phyloP scores from a whole-genome alignment of 768 basidiomycete genomes.

The Amanita rimosa region DNA sequence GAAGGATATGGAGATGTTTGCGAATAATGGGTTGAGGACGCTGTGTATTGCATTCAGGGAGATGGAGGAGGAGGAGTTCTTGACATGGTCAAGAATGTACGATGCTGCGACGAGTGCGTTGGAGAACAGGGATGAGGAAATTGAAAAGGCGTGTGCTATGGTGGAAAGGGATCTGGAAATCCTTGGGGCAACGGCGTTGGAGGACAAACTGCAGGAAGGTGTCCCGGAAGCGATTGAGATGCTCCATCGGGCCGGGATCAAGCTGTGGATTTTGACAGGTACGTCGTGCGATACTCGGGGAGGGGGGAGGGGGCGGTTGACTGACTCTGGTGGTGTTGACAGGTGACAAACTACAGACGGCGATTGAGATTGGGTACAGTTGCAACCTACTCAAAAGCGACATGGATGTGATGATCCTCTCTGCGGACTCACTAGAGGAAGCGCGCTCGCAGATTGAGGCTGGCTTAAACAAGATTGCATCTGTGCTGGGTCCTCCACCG shows the following conservation, averaged over 20 bases:
- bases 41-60: conserved; percentile 80
- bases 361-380: conserved; percentile 95
- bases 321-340: not conserved
- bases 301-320: not conserved
- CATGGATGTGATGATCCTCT: conserved; percentile 97
- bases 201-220: conserved; percentile 95
- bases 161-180: conserved; percentile 80
- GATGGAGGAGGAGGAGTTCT: conserved; percentile 75
- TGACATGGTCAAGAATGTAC: conserved; percentile 67
- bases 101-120: conserved; percentile 73
- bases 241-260: conserved; percentile 89
- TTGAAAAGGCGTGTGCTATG: conserved; percentile 76
- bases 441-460: conserved; percentile 84
- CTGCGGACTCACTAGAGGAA: conserved; percentile 65
- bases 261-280: conserved; percentile 97
- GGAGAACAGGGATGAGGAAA: conserved; percentile 79
- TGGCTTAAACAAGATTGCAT: conserved; percentile 90
- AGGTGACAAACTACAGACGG: conserved; percentile 97
- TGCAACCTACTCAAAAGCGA: conserved; percentile 90
- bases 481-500: conserved; percentile 66
- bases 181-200: conserved; percentile 89
- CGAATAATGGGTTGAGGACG: conserved; percentile 86
- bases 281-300: conserved; percentile 9
- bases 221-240: conserved; percentile 94
- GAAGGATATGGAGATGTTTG: conserved; percentile 87